phyloP scores from a whole-genome alignment of 805 yeast genomes.

The Hanseniaspora osmophila region DNA sequence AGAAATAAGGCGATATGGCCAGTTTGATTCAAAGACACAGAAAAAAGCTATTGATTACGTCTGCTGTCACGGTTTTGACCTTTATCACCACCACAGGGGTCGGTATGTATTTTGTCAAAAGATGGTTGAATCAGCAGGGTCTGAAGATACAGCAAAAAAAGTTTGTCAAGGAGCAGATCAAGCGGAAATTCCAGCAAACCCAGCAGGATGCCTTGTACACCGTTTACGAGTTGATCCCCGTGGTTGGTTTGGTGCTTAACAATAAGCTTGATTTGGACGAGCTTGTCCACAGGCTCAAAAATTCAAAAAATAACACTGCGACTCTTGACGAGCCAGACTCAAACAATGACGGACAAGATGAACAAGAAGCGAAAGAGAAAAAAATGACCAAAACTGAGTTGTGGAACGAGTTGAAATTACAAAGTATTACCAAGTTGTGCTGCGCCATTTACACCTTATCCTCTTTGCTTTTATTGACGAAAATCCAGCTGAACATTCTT shows the following conservation, averaged over 20 bases:
- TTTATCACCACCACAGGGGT: conserved; percentile 19
- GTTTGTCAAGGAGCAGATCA: conserved; percentile 52
- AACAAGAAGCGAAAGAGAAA: conserved; percentile 4
- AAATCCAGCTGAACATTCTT: conserved; percentile 74
- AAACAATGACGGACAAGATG: conserved; percentile 7
- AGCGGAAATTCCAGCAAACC: conserved; percentile 77
- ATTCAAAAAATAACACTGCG: conserved; percentile 10
- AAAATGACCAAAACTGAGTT: conserved; percentile 42
- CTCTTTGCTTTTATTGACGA: conserved; percentile 59
- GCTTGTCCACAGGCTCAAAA: conserved; percentile 7
- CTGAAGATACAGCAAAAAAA: conserved; percentile 40
- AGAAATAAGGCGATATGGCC: background rate
- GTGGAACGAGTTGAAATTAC: conserved; percentile 71
- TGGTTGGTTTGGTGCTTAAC: conserved; percentile 32
- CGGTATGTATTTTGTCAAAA: conserved; percentile 14
- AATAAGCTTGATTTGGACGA: conserved; percentile 17
- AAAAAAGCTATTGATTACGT: conserved; percentile 14
- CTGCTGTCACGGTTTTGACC: conserved; percentile 11
- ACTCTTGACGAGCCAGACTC: no score
- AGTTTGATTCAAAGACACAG: conserved; percentile 14
- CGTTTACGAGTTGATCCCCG: conserved; percentile 68
- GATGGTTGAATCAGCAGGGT: conserved; percentile 27
- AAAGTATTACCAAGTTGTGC: conserved; percentile 59
- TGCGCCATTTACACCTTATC: conserved; percentile 57
- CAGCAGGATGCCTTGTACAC: conserved; percentile 83